Evolutionary conservation across 208 protist species (phyloP).

Genomic region (Novymonas esmeraldas): DNA sequence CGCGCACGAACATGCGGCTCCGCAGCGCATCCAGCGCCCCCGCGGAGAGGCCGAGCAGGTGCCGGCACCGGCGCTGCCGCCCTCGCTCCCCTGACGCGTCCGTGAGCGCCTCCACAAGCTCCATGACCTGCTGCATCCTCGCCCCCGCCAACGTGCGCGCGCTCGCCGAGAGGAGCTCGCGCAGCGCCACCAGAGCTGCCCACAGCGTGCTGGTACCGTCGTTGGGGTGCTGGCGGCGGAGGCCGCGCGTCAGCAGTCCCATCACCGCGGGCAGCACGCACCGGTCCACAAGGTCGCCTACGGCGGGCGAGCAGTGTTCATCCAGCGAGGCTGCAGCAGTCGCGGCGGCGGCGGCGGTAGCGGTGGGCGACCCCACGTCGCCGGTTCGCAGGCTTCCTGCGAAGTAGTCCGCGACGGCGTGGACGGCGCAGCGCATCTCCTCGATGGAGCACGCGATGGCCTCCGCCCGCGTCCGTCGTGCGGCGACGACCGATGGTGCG

Average conservation of each 20-base stretch:
- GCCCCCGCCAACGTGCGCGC: constrained; percentile 37
- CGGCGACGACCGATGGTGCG: background rate
- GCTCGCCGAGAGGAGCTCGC: constrained; percentile 26
- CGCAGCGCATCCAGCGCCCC: constrained; percentile 35
- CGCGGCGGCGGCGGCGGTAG: no score
- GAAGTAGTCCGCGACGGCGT: constrained; percentile 36
- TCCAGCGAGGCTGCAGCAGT: constrained; percentile 35
- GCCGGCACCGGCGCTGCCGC: no score
- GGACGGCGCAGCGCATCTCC: background rate
- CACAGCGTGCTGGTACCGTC: constrained; percentile 39
- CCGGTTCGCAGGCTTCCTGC: constrained; percentile 19
- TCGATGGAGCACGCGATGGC: background rate
- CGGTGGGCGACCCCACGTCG: no score
- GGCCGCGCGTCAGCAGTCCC: constrained; percentile 31
- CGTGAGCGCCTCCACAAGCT: constrained; percentile 43
- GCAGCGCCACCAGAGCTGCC: constrained; percentile 39
- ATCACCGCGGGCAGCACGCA: constrained; percentile 37
- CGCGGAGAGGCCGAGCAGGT: constrained; percentile 35
- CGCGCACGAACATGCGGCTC: constrained; percentile 50
- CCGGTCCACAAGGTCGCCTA: constrained; percentile 33
- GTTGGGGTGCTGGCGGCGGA: constrained; percentile 34
- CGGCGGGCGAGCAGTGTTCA: constrained; percentile 33
- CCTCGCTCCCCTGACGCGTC: constrained; percentile 18
- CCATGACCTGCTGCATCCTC: constrained; percentile 34
- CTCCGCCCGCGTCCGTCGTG: background rate